Conservation (phyloP, 1,139 yeast species). For the Zhuliangozyma blackwelliae region DNA sequence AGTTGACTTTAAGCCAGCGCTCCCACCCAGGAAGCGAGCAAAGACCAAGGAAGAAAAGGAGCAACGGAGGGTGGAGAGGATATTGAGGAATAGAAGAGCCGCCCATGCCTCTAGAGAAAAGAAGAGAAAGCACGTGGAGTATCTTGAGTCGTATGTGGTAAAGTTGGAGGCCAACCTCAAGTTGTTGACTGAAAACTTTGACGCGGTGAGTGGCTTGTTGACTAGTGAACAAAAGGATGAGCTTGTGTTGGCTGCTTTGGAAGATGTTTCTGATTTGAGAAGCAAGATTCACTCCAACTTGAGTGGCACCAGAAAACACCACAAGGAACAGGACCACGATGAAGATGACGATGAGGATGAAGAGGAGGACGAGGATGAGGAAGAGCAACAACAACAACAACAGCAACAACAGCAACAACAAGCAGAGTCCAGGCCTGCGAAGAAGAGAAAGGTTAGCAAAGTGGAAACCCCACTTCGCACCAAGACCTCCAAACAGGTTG, state of each 20-base stretch:
- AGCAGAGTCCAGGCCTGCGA: conserved; percentile 1
- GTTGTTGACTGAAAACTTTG: conserved; percentile 21
- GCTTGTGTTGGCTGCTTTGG: conserved; percentile 15
- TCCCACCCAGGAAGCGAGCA: conserved; percentile 96
- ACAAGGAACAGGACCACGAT: conserved; percentile 7
- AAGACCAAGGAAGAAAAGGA: conserved; percentile 96
- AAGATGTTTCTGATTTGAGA: conserved; percentile 29
- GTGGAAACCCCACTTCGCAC: background rate
- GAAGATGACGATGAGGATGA: conserved; percentile 12
- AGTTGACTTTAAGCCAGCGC: conserved; percentile 34
- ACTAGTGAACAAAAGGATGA: conserved; percentile 12
- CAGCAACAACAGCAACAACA: conserved; percentile 1
- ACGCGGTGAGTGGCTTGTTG: conserved; percentile 12
- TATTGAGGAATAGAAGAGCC: conserved; percentile 89
- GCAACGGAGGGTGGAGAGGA: conserved; percentile 89
- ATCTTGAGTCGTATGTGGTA: conserved; percentile 63
- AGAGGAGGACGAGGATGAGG: background rate
- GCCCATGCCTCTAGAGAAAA: conserved; percentile 97
- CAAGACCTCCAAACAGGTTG: background rate
- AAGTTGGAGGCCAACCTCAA: conserved; percentile 41
- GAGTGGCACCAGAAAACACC: conserved; percentile 4
- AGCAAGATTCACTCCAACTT: conserved; percentile 30
- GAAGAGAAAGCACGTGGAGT: conserved; percentile 89
- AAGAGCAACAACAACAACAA: conserved; percentile 2
- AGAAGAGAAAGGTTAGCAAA: conserved; percentile 9